phyloP scores from a whole-genome alignment of 2,329 filamentous ascomycete genomes.

The Fusarium devonianum region DNA sequence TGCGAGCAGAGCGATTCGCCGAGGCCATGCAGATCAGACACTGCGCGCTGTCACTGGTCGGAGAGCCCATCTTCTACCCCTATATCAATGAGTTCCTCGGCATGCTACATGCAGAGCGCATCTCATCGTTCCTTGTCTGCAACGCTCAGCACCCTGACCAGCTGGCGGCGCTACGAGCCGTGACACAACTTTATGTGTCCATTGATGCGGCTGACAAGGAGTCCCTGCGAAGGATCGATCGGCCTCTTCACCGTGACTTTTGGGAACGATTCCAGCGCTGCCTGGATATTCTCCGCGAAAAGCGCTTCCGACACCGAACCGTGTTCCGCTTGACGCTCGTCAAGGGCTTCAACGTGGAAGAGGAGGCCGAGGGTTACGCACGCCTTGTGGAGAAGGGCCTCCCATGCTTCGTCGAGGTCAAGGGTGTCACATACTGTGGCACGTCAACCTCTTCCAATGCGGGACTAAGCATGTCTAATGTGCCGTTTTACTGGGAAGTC shows the following conservation, averaged over 20 bases:
- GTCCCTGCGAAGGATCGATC: conserved; percentile 84
- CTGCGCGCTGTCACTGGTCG: conserved; percentile 89
- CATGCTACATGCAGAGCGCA: conserved; percentile 84
- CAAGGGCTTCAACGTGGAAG: conserved; percentile 97
- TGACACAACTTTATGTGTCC: conserved; percentile 95
- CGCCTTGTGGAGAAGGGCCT: conserved; percentile 85
- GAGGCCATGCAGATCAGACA: conserved; percentile 94
- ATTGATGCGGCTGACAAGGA: conserved; percentile 95
- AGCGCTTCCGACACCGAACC: conserved; percentile 85
- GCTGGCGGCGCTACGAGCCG: conserved; percentile 79
- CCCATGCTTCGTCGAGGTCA: conserved; percentile 93
- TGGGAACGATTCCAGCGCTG: conserved; percentile 96
- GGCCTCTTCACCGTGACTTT: conserved; percentile 92
- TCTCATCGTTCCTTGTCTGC: conserved; percentile 94
- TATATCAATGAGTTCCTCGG: conserved; percentile 91
- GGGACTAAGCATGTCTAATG: conserved; percentile 95
- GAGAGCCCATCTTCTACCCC: conserved; percentile 98
- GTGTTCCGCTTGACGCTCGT: conserved; percentile 95
- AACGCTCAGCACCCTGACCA: conserved; percentile 97
- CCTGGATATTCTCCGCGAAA: conserved; percentile 85
- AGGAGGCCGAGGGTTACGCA: conserved; percentile 90
- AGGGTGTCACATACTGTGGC: conserved; percentile 96
- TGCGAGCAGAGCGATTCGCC: conserved; percentile 87
- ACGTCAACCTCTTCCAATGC: conserved; percentile 84
- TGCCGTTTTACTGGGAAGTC: conserved; percentile 94